These are phyloP conservation scores for Phytopythium helicoides DNA, from an alignment of 352 stramenopile genomes.

Conservation along the genomic window DNA sequence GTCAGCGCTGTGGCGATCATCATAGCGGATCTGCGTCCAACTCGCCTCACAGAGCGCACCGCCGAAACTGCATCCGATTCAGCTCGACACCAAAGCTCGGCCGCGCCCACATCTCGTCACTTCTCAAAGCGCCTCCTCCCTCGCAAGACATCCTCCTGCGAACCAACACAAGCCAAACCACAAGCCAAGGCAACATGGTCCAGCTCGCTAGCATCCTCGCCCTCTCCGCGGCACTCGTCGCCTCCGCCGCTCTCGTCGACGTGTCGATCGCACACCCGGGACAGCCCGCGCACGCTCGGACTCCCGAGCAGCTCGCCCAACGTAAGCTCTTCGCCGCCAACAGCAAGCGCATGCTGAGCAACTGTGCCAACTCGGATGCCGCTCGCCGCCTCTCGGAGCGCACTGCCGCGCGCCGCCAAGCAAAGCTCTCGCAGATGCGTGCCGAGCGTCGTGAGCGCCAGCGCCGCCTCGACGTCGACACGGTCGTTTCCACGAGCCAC, in stretches of 20 bases:
- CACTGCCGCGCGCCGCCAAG: slow-evolving; percentile 10
- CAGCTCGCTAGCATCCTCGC: slow-evolving; percentile 11
- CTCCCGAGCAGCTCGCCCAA: slow-evolving; percentile 9
- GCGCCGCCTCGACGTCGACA: slow-evolving; percentile 16
- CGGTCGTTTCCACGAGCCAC: slow-evolving; percentile 18
- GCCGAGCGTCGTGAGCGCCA: slow-evolving; percentile 10
- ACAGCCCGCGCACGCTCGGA: slow-evolving; percentile 5
- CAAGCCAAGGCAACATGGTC: no score
- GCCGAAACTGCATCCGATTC: no score
- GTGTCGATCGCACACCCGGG: slow-evolving; percentile 12
- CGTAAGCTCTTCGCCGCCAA: slow-evolving; percentile 19
- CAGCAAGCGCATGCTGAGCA: slow-evolving; percentile 12
- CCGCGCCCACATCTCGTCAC: no score
- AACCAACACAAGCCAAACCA: no score
- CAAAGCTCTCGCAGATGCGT: no score
- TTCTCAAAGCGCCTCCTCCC: no score
- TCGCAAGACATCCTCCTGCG: no score
- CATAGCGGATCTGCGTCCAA: no score
- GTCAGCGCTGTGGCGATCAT: no score
- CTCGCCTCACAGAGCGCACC: no score
- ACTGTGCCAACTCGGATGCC: slow-evolving; percentile 16
- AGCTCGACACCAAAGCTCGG: no score
- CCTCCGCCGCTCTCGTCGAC: slow-evolving; percentile 6
- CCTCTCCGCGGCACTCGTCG: slow-evolving; percentile 4
- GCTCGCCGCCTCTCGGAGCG: slow-evolving; percentile 17